These are phyloP conservation scores for Trichoderma oligosporum DNA, from an alignment of 2,329 filamentous ascomycete genomes.

Conservation along the genomic window DNA sequence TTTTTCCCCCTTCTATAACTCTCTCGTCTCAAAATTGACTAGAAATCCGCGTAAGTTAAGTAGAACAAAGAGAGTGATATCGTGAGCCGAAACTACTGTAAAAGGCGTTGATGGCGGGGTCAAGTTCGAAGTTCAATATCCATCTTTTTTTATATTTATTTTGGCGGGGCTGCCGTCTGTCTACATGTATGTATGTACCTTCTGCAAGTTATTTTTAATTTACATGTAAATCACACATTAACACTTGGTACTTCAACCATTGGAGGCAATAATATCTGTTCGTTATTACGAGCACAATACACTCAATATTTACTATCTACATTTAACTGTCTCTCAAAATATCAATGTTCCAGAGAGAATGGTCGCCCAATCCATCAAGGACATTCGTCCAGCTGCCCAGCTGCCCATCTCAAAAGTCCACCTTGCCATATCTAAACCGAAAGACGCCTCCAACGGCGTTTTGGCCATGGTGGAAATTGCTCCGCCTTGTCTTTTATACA, in stretches of 20 bases:
- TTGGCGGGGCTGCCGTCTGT: not conserved
- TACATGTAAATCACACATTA: too few species aligned
- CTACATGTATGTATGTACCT: too few species aligned
- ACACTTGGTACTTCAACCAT: not conserved
- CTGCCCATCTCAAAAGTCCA: not conserved
- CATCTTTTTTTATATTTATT: not conserved
- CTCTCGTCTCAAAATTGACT: not conserved
- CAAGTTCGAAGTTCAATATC: not conserved
- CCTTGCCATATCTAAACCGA: not conserved
- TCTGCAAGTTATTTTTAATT: too few species aligned
- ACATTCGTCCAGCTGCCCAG: not conserved
- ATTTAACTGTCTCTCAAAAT: not conserved
- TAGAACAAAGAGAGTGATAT: too few species aligned
- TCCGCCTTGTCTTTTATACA: constrained; percentile 4
- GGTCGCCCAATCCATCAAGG: not conserved
- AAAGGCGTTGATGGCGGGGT: constrained; percentile 7
- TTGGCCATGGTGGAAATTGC: constrained; percentile 7
- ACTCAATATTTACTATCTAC: constrained; percentile 4
- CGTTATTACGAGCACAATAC: not conserved
- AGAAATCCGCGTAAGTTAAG: not conserved
- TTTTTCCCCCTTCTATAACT: not conserved
- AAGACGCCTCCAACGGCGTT: constrained; percentile 10
- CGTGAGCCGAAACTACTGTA: too few species aligned
- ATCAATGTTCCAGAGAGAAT: constrained; percentile 1
- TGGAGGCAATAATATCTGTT: not conserved